Conservation (phyloP, 129 eudicot genomes). For the Dittrichia graveolens region DNA sequence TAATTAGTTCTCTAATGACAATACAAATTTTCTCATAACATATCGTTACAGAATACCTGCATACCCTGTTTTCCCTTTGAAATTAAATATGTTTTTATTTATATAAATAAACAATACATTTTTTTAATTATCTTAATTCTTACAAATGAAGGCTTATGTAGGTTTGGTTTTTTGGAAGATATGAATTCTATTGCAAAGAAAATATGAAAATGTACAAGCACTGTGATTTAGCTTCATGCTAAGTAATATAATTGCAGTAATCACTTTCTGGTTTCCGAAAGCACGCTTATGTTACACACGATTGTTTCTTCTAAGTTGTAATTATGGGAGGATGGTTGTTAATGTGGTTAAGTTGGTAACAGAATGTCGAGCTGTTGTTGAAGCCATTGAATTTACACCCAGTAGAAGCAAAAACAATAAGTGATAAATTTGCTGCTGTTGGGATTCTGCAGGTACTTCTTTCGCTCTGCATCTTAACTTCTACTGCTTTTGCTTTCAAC, state of each 20-base stretch:
- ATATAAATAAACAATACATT: not conserved
- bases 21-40: not conserved
- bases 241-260: not conserved
- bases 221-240: constrained; percentile 4
- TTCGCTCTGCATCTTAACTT: not conserved
- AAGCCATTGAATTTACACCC: constrained; percentile 66
- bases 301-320: not conserved
- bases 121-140: not conserved
- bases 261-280: not conserved
- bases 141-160: too few relatives aligned
- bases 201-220: constrained; percentile 5
- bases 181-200: not conserved
- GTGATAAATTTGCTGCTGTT: constrained; percentile 98
- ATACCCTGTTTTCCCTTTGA: too few relatives aligned
- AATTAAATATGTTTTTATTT: not conserved
- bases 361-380: constrained; percentile 66
- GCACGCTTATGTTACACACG: not conserved
- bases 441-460: constrained; percentile 82
- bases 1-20: not conserved
- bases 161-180: not conserved
- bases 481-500: not conserved
- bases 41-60: not conserved
- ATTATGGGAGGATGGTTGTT: constrained; percentile 16
- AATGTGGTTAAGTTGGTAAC: constrained; percentile 35
- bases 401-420: constrained; percentile 52